These are phyloP conservation scores for Hericium erinaceus DNA, from an alignment of 768 basidiomycete genomes.

Conservation along the genomic window DNA sequence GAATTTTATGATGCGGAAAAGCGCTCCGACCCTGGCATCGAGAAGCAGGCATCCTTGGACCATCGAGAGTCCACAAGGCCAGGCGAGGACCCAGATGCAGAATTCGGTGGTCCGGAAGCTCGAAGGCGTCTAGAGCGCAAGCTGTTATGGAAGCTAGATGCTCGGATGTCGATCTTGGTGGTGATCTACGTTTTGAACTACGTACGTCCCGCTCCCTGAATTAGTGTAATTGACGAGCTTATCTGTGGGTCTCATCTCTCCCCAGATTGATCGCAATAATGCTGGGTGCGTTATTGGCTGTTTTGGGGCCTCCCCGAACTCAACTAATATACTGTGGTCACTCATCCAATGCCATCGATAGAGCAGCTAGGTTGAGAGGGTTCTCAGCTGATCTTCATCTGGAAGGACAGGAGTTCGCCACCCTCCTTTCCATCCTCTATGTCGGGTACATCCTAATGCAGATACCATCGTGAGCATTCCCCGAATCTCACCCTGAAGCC, in stretches of 20 bases:
- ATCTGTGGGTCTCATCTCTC: neutral
- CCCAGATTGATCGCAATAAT: neutral
- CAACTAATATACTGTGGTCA: too few relatives aligned
- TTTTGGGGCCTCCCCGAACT: too few relatives aligned
- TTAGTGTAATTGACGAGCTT: neutral
- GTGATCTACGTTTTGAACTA: neutral
- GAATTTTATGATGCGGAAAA: neutral
- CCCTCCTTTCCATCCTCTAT: constrained; percentile 58
- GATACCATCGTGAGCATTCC: constrained; percentile 51
- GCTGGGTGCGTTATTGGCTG: neutral
- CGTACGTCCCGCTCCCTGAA: neutral
- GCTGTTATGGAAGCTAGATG: constrained; percentile 34
- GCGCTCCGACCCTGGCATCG: neutral
- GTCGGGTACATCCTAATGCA: constrained; percentile 75
- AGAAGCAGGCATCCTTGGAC: neutral
- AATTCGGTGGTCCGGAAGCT: constrained; percentile 30
- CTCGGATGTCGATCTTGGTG: constrained; percentile 31
- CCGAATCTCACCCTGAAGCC: neutral
- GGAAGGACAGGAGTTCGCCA: constrained; percentile 54
- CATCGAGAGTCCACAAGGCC: neutral
- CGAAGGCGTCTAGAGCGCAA: constrained; percentile 32
- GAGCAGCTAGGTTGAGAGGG: constrained; percentile 63
- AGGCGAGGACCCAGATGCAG: constrained; percentile 18
- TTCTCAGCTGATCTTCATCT: constrained; percentile 60
- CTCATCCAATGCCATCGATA: constrained; percentile 15